Evolutionary conservation across 2,329 filamentous ascomycete species (phyloP).

Genomic region (Sclerotinia glacialis): DNA sequence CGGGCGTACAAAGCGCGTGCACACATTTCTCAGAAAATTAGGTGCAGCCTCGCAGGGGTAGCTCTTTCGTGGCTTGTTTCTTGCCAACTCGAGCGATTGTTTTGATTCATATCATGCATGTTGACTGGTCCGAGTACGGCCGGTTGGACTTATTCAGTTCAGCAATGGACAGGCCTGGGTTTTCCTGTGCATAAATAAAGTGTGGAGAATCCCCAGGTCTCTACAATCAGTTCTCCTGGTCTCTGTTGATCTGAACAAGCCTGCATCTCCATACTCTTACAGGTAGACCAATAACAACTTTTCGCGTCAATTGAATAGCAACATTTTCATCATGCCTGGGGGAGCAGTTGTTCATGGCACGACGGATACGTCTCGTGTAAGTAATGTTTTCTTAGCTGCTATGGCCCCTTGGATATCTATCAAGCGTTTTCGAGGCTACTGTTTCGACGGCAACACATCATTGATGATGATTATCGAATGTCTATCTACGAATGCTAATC

Average conservation of each 20-base stretch:
- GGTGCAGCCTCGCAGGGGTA: constrained; percentile 3
- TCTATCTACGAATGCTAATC: neutral
- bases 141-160: constrained; percentile 1
- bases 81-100: neutral
- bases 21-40: constrained; percentile 6
- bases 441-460: neutral
- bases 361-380: constrained; percentile 23
- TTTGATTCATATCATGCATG: constrained; percentile 1
- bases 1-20: constrained; percentile 20
- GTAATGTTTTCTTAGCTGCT: neutral
- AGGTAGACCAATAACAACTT: neutral
- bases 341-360: constrained; percentile 23
- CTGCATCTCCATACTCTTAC: constrained; percentile 10
- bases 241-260: constrained; percentile 11
- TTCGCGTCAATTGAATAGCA: constrained; percentile 10
- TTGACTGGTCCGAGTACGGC: constrained; percentile 17
- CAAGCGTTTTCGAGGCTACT: neutral
- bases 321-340: constrained; percentile 20
- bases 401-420: neutral
- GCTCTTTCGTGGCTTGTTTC: constrained; percentile 10
- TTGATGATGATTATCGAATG: neutral
- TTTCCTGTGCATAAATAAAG: constrained; percentile 14
- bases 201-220: constrained; percentile 2
- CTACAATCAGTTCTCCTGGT: neutral
- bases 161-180: neutral